Conservation (phyloP, 2,329 filamentous ascomycete species). For the Xylaria sp. region DNA sequence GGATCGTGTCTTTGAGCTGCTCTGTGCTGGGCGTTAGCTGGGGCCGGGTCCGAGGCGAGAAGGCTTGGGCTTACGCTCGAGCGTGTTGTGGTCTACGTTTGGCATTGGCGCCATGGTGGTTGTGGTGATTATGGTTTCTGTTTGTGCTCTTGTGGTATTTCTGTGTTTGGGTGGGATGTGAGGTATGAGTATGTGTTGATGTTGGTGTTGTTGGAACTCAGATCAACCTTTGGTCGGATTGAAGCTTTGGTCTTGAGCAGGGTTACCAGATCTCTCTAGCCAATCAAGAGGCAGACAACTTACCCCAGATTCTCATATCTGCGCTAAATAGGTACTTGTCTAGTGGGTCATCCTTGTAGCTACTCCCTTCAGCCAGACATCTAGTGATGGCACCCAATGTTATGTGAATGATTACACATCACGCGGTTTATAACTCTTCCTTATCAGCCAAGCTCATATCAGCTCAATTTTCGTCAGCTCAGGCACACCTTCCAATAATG, state of each 20-base stretch:
- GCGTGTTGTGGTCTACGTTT: conserved; percentile 29
- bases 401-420: background rate
- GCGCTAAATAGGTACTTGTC: background rate
- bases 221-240: background rate
- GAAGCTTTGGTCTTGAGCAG: background rate
- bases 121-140: background rate
- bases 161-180: background rate
- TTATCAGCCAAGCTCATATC: background rate
- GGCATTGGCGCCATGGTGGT: conserved; percentile 35
- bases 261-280: background rate
- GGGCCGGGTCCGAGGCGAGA: background rate
- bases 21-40: conserved; percentile 37
- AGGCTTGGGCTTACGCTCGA: conserved; percentile 32
- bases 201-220: background rate
- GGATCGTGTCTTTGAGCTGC: conserved; percentile 51
- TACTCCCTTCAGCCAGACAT: no score
- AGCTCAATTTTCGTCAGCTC: background rate
- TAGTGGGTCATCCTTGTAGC: conserved; percentile 1
- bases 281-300: background rate
- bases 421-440: background rate
- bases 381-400: no score
- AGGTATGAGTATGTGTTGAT: background rate
- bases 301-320: conserved; percentile 26
- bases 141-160: background rate
- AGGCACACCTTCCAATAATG: background rate